Base-by-base conservation (phyloP, 2,329 filamentous ascomycete genomes). In the Colletotrichum sp. region DNA sequence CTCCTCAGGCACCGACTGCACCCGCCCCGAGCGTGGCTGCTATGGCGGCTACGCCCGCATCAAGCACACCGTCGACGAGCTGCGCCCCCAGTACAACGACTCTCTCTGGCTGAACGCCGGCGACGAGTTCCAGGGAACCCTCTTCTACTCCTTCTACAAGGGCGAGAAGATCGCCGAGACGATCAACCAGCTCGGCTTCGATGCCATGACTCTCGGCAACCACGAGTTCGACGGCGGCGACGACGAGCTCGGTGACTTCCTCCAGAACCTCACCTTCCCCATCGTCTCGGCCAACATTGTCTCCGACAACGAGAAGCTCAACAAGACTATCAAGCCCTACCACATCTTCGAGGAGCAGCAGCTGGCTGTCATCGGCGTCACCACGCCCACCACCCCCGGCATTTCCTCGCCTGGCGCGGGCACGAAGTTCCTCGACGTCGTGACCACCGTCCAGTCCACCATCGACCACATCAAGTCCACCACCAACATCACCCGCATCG, bases 41-140 rank as follows among this genome's bases (percentile, higher is more conserved):
- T 92, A 88, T 74, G 92, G 92, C 30, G 92, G 92, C 34, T 93
- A 93, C 77, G 87, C 92, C 2, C 89, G 92, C 72, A 90, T 94
- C 81, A 93, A 93, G 85, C 87, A 88, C 25, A 87, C 91, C 8
- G 84, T 93, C 48, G 88, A 92, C 69, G 86, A 89, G 79, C 87
- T 91, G 30, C 88, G 91, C 34, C 87, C 89, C 7, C 86, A 87
- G 34, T 86, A 92, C 79, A 88, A 90, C n/a, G 90, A 93, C 80
- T 91, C 90, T 71, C 85, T 94, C 19, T 90, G 91, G 84, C 84
- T 94, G 61, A 93, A 94, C 72, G 90, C 90, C 3, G 92, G 92
- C n/a, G 92, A 94, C 78, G 92, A 94, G 81, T 94, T 94, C 81
- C 91, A 93, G 79, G 92, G 92, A 70, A 94, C 92, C 1, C 86